These are phyloP conservation scores for Verticillium tricorpus DNA, from an alignment of 2,329 filamentous ascomycete genomes.

Conservation along the genomic window DNA sequence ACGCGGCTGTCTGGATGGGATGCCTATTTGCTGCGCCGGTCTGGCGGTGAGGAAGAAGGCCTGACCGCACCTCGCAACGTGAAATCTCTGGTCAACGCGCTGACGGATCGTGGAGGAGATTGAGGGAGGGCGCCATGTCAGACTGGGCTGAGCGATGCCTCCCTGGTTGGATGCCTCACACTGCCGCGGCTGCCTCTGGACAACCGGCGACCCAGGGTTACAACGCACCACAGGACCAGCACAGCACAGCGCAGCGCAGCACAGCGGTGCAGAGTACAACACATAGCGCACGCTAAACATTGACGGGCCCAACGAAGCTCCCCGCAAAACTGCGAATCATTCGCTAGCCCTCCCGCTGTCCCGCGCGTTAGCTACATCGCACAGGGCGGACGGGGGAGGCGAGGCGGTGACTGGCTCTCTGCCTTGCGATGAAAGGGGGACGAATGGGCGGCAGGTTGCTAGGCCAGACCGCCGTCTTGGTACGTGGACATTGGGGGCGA, in stretches of 20 bases:
- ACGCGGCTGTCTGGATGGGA: constrained; percentile 1
- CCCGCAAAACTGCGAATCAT: neutral
- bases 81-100: neutral
- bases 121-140: neutral
- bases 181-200: neutral
- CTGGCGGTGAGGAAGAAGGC: constrained; percentile 2
- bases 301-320: neutral
- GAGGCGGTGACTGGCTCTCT: neutral
- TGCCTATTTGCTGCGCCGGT: constrained; percentile 2
- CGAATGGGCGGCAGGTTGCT: neutral
- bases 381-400: neutral
- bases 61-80: neutral
- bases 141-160: neutral
- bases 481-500: neutral
- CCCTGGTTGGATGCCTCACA: neutral
- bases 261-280: neutral
- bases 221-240: neutral
- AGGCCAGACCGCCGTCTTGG: neutral
- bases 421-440: neutral
- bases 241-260: too few species aligned
- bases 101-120: neutral
- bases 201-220: neutral
- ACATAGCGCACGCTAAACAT: neutral
- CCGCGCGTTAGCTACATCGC: neutral
- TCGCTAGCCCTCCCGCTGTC: neutral